Conservation (phyloP, 805 yeast species). For the Wickerhamiella kurtzmanii region DNA sequence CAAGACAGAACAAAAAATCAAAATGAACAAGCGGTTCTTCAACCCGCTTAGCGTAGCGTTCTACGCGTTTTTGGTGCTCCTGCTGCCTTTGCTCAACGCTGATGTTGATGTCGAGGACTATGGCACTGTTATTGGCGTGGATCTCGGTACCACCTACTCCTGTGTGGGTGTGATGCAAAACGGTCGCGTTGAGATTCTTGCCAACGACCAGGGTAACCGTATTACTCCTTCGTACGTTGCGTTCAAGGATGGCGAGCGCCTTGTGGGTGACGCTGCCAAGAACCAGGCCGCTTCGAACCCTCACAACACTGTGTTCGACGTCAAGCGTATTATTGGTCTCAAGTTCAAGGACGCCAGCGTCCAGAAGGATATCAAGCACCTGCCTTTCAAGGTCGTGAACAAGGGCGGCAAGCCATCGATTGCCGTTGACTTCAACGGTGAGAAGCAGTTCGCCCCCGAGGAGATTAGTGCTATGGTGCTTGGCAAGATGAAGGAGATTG, state of each 20-base stretch:
- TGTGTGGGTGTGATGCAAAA: conserved; percentile 84
- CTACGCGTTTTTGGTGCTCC: conserved; percentile 25
- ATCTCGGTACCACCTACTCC: conserved; percentile 93
- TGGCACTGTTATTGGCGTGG: conserved; percentile 71
- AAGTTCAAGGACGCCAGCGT: conserved; percentile 65
- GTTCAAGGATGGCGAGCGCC: conserved; percentile 80
- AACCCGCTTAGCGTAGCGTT: conserved; percentile 24
- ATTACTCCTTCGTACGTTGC: conserved; percentile 93
- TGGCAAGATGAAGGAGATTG: conserved; percentile 83
- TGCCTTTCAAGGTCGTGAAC: conserved; percentile 61
- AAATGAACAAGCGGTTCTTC: conserved; percentile 13
- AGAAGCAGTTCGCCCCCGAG: conserved; percentile 75
- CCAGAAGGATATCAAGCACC: conserved; percentile 67
- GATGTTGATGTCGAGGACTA: conserved; percentile 27
- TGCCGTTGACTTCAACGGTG: conserved; percentile 56
- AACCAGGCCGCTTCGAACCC: conserved; percentile 90
- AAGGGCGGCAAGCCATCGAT: conserved; percentile 74
- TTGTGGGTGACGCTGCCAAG: conserved; percentile 93
- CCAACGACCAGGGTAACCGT: conserved; percentile 95
- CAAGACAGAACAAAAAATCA: background rate
- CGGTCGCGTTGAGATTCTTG: conserved; percentile 82
- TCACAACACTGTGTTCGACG: conserved; percentile 73
- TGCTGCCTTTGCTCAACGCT: conserved; percentile 25
- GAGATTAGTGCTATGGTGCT: conserved; percentile 87
- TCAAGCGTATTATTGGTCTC: conserved; percentile 83